These are phyloP conservation scores for Russula sp. DNA, from an alignment of 768 basidiomycete genomes.

Conservation along the genomic window DNA sequence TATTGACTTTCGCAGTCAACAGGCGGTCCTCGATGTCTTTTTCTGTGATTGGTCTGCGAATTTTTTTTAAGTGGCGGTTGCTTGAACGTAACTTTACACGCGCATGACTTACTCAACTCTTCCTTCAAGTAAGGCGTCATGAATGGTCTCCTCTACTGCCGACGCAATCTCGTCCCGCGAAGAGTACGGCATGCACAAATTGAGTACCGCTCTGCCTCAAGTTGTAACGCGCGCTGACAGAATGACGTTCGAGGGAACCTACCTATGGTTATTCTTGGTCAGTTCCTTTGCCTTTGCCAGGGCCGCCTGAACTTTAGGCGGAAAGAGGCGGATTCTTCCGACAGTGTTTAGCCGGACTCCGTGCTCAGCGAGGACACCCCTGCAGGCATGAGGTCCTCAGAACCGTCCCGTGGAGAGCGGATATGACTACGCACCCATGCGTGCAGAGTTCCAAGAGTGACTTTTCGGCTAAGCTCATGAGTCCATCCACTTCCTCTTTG, in stretches of 20 bases:
- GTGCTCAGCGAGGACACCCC: constrained; percentile 72
- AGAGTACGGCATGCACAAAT: constrained; percentile 89
- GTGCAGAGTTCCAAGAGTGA: constrained; percentile 71
- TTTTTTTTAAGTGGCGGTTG: not conserved
- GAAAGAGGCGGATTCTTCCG: constrained; percentile 70
- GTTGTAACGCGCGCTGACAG: not conserved
- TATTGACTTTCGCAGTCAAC: constrained; percentile 54
- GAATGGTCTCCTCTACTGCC: constrained; percentile 53
- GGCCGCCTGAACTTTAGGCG: constrained; percentile 62
- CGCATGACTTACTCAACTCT: constrained; percentile 24
- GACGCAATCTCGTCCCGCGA: constrained; percentile 87
- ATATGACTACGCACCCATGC: constrained; percentile 61
- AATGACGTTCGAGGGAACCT: not conserved
- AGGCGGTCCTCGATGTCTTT: constrained; percentile 59
- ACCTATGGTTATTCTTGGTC: constrained; percentile 72
- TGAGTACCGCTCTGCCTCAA: constrained; percentile 68
- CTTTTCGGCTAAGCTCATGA: constrained; percentile 79
- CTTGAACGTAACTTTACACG: constrained; percentile 3
- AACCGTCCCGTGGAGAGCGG: not conserved
- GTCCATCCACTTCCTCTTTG: constrained; percentile 73
- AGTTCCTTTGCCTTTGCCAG: constrained; percentile 64
- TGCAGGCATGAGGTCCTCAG: constrained; percentile 27
- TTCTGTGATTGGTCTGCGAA: constrained; percentile 49
- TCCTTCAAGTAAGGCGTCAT: constrained; percentile 32
- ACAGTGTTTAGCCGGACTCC: constrained; percentile 81